These are phyloP conservation scores for Sphaerobolus stellatus DNA, from an alignment of 1,284 basidiomycete species.

Conservation along the genomic window DNA sequence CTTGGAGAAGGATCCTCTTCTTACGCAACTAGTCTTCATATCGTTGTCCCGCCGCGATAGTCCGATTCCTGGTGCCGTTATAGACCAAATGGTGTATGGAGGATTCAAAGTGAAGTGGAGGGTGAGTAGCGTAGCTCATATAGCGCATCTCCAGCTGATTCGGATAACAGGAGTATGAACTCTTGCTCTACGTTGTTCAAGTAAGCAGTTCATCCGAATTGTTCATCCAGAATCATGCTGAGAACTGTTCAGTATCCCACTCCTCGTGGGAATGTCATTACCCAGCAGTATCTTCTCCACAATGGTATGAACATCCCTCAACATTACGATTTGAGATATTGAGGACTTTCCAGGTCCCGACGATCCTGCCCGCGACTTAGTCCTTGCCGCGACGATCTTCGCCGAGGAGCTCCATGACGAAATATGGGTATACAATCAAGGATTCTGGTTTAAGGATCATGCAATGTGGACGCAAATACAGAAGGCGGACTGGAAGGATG, in stretches of 20 bases:
- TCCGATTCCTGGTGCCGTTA: slow-evolving; percentile 49
- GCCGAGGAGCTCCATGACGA: slow-evolving; percentile 58
- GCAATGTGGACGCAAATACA: slow-evolving; percentile 68
- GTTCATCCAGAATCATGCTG: neutral
- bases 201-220: slow-evolving; percentile 26
- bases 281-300: slow-evolving; percentile 55
- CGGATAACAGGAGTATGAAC: slow-evolving; percentile 43
- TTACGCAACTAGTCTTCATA: slow-evolving; percentile 50
- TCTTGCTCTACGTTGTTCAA: slow-evolving; percentile 45
- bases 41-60: slow-evolving; percentile 47
- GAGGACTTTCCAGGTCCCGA: too few species aligned
- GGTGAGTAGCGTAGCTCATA: slow-evolving; percentile 35
- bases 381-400: slow-evolving; percentile 55
- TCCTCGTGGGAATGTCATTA: slow-evolving; percentile 21
- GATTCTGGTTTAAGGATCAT: slow-evolving; percentile 64
- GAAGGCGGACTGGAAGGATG: slow-evolving; percentile 70
- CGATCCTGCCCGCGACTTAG: slow-evolving; percentile 49
- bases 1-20: slow-evolving; percentile 46
- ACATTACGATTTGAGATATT: too few species aligned
- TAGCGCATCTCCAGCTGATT: neutral
- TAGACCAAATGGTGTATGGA: slow-evolving; percentile 53
- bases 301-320: slow-evolving; percentile 37
- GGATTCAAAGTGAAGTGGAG: slow-evolving; percentile 59
- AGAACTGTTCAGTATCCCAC: neutral
- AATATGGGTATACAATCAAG: slow-evolving; percentile 73